phyloP scores from a whole-genome alignment of 352 stramenopile species.

The Phytopythium montanum region DNA sequence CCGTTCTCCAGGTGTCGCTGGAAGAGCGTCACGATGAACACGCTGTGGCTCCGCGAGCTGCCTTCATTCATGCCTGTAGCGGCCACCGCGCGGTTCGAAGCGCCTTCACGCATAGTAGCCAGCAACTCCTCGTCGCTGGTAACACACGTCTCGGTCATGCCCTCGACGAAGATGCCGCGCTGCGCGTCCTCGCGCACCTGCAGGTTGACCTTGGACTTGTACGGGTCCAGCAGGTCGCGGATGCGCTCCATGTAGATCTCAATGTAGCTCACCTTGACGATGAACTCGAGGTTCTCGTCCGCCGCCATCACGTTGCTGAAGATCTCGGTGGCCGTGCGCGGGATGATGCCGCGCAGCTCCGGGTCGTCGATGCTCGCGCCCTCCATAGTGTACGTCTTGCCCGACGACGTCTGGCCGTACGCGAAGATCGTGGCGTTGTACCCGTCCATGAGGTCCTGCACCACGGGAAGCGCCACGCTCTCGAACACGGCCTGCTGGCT shows the following conservation, averaged over 20 bases:
- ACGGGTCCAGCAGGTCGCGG: constrained; percentile 89
- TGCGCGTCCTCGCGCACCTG: constrained; percentile 88
- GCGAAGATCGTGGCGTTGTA: constrained; percentile 95
- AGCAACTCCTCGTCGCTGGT: constrained; percentile 89
- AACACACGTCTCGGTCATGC: constrained; percentile 92
- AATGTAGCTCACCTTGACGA: constrained; percentile 92
- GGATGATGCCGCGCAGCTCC: constrained; percentile 85
- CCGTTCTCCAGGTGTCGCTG: constrained; percentile 87
- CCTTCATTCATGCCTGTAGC: constrained; percentile 95
- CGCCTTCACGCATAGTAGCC: constrained; percentile 76
- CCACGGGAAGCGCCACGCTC: constrained; percentile 79
- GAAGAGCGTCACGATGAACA: constrained; percentile 91
- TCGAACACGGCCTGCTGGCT: constrained; percentile 89
- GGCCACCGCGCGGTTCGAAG: constrained; percentile 80
- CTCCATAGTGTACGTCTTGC: constrained; percentile 91
- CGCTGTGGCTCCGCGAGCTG: constrained; percentile 86
- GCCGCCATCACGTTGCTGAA: constrained; percentile 86
- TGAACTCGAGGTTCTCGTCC: constrained; percentile 92
- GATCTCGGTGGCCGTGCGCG: constrained; percentile 83
- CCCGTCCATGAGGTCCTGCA: constrained; percentile 90
- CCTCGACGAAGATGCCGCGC: constrained; percentile 91
- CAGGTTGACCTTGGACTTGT: constrained; percentile 90
- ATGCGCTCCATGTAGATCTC: constrained; percentile 97
- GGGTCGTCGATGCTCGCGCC: constrained; percentile 78
- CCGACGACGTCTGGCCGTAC: constrained; percentile 89